phyloP scores from a whole-genome alignment of 2,329 filamentous ascomycete genomes.

The Neopestalotiopsis sp. region DNA sequence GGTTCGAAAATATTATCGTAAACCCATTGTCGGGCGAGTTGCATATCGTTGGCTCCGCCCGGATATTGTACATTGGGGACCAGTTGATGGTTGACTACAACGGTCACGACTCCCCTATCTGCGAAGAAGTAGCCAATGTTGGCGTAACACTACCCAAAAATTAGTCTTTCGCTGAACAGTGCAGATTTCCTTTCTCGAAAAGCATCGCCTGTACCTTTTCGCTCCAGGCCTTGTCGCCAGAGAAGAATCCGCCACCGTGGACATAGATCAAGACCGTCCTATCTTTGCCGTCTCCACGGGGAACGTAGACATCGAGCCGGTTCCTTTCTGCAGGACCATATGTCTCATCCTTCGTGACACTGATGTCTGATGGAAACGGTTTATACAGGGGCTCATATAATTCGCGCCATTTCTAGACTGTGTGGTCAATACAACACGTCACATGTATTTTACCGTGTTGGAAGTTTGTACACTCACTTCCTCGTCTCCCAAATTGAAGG shows the following conservation, averaged over 20 bases:
- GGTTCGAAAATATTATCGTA: neutral
- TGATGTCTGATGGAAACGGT: neutral
- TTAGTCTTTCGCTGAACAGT: no score
- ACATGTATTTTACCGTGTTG: neutral
- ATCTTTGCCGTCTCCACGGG: neutral
- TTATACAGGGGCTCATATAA: neutral
- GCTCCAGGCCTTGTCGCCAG: constrained; percentile 8
- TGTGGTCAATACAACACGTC: neutral
- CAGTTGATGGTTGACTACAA: neutral
- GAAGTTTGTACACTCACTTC: neutral
- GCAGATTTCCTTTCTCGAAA: no score
- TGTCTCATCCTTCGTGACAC: neutral
- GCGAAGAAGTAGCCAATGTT: constrained; percentile 9
- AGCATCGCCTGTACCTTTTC: neutral
- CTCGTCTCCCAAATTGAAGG: neutral
- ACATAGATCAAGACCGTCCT: neutral
- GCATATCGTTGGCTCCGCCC: neutral
- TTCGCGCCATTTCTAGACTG: neutral
- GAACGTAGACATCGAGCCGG: constrained; percentile 4
- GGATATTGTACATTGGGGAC: constrained; percentile 7
- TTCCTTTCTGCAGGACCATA: constrained; percentile 10
- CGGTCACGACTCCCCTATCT: neutral
- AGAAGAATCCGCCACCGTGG: constrained; percentile 8
- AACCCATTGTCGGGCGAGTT: constrained; percentile 6
- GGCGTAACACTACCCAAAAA: neutral